Evolutionary conservation across 805 yeast species (phyloP), one percentile per base, ranked within the genome.

Genomic region (Wickerhamiella slavikovae): DNA sequence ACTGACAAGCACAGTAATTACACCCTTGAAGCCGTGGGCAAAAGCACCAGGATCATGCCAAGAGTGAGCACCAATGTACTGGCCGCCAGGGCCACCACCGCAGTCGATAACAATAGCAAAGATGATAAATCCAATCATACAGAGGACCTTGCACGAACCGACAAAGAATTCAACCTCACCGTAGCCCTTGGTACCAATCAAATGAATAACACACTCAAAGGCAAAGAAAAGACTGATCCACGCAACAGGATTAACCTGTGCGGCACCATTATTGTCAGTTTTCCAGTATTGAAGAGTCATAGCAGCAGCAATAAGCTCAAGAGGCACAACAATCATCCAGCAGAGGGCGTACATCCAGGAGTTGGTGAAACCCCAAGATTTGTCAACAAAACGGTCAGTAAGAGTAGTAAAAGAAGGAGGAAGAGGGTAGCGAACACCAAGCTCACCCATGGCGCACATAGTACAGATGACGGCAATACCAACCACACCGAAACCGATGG

Each of bases 261-360:
- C 64, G 38, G 74, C 71, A 1, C 78, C 69, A 38, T 78, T 75
- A 6, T 69, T 64, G 23, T 40, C 45, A 5, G 11, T n/a, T 2
- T 27, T 22, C 74, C 74, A 67, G 41, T 51, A 68, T 36, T 57
- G 48, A 29, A 66, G 52, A 5, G 69, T 56, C 43, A 67, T 60
- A 5, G 71, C 57, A 4, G 72, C 68, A 1, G 72, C 69, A 22
- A 64, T 67, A 29, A 71, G 54, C 44, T 71, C 79, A 31, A 71
- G 54, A 1, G 79, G 78, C 30, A 68, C 53, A 23, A 67, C 60
- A 25, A 68, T 67, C 16, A 70, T 52, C 66, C 67, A 65, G 43
- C 65, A 69, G 33, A 70, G 45, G 32, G 64, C 63, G 42, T 71
- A 71, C 44, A 68, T 66, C 75, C 74, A 67, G 25, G 72, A 75